A percentile compares a stretch with the other conserved stretches of the same genome.
Evolutionary conservation across 1,139 yeast genomes (phyloP).

Genomic region (Kodamaea plutei): DNA sequence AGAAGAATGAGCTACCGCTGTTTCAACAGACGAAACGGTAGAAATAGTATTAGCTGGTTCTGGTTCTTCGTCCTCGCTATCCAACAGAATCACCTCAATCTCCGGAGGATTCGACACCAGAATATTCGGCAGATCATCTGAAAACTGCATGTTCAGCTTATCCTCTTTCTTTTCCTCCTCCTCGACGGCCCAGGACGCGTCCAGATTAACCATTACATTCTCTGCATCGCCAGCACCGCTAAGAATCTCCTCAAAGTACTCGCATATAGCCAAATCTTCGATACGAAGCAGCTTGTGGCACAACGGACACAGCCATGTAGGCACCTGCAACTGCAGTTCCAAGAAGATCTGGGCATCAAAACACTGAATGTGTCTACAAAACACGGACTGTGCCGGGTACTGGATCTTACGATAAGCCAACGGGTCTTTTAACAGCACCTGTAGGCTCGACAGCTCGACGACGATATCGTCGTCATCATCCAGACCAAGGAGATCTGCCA

Average conservation of each 20-base stretch:
- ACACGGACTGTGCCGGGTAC: conserved; percentile 54
- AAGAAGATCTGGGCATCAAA: conserved; percentile 63
- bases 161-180: conserved; percentile 6
- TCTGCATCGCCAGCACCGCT: conserved; percentile 44
- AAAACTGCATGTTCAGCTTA: conserved; percentile 2
- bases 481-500: conserved; percentile 29
- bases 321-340: conserved; percentile 55
- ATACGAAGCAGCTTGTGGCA: conserved; percentile 45
- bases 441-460: conserved; percentile 51
- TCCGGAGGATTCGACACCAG: conserved; percentile 6
- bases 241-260: conserved; percentile 53
- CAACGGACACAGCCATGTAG: conserved; percentile 68
- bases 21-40: too few relatives aligned
- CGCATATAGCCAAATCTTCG: conserved; percentile 57
- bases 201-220: conserved; percentile 48
- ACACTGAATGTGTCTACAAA: conserved; percentile 67
- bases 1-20: too few relatives aligned
- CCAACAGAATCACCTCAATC: conserved; percentile 22
- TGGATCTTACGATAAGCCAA: conserved; percentile 57
- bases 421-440: conserved; percentile 60
- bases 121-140: conserved; percentile 3
- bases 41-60: too few relatives aligned
- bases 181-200: conserved; percentile 55
- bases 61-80: conserved; percentile 27
- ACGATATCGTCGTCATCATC: conserved; percentile 48